phyloP scores from a whole-genome alignment of 2,329 filamentous ascomycete genomes.

The Parastagonospora nodorum region DNA sequence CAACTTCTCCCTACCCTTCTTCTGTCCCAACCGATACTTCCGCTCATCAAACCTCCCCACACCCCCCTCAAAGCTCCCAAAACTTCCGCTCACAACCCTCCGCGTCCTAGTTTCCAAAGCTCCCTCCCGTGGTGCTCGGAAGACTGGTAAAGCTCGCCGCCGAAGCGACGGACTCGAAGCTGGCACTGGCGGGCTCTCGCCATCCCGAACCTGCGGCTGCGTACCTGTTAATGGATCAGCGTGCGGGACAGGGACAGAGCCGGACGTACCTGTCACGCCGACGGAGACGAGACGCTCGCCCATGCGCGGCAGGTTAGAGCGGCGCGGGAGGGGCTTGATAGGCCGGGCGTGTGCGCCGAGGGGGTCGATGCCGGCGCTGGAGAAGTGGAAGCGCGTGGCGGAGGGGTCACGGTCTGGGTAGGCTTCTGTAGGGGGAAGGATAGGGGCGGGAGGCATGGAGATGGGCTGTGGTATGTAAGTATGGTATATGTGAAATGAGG shows the following conservation, averaged over 20 bases:
- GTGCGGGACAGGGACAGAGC: no score
- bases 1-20: no score
- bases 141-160: not conserved
- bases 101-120: not conserved
- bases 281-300: no score
- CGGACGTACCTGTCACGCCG: no score
- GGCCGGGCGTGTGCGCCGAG: slow-evolving; percentile 10
- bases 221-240: no score
- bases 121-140: not conserved
- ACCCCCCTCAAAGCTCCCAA: slow-evolving; percentile 14
- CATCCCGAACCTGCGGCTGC: no score
- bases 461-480: not conserved
- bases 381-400: slow-evolving; percentile 4
- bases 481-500: not conserved
- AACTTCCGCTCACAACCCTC: slow-evolving; percentile 11
- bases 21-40: slow-evolving; percentile 5
- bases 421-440: not conserved
- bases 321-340: not conserved
- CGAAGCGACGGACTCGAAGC: no score
- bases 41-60: slow-evolving; percentile 10
- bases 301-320: not conserved
- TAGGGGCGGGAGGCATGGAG: not conserved
- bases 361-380: slow-evolving; percentile 8
- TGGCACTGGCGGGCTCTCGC: no score
- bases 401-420: slow-evolving; percentile 1